These are phyloP conservation scores for Chlorella sp. DNA, from an alignment of 139 green algal species.

Conservation along the genomic window DNA sequence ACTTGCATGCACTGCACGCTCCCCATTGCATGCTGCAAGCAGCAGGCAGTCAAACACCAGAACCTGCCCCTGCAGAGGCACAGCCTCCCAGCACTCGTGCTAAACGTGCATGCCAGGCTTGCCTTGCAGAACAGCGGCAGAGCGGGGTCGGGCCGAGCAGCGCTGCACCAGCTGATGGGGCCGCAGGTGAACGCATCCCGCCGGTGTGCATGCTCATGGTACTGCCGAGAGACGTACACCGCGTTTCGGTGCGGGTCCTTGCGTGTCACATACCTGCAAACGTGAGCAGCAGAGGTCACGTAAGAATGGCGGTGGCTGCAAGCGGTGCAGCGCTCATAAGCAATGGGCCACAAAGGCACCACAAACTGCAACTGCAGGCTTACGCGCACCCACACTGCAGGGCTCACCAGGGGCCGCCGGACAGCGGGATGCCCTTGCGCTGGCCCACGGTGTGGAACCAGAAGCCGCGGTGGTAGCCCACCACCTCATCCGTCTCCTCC, in stretches of 20 bases:
- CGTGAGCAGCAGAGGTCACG: not conserved
- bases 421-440: slow-evolving; percentile 89
- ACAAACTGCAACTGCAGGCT: no score
- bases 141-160: not conserved
- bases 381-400: no score
- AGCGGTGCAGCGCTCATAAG: no score
- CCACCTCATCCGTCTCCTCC: slow-evolving; percentile 71
- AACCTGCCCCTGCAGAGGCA: not conserved
- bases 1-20: no score
- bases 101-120: not conserved
- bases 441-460: slow-evolving; percentile 99
- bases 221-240: slow-evolving; percentile 86
- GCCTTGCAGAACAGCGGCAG: slow-evolving; percentile 69
- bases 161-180: slow-evolving; percentile 75
- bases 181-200: slow-evolving; percentile 70
- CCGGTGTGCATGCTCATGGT: slow-evolving; percentile 61
- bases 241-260: slow-evolving; percentile 89
- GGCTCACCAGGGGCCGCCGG: slow-evolving; percentile 92
- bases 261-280: slow-evolving; percentile 88
- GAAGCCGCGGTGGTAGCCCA: slow-evolving; percentile 85
- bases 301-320: not conserved
- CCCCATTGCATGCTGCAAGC: no score
- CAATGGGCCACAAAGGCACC: no score
- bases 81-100: not conserved
- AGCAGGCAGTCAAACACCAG: not conserved